These are phyloP conservation scores for Penicillium herquei DNA, from an alignment of 495 filamentous ascomycete species.

Conservation along the genomic window DNA sequence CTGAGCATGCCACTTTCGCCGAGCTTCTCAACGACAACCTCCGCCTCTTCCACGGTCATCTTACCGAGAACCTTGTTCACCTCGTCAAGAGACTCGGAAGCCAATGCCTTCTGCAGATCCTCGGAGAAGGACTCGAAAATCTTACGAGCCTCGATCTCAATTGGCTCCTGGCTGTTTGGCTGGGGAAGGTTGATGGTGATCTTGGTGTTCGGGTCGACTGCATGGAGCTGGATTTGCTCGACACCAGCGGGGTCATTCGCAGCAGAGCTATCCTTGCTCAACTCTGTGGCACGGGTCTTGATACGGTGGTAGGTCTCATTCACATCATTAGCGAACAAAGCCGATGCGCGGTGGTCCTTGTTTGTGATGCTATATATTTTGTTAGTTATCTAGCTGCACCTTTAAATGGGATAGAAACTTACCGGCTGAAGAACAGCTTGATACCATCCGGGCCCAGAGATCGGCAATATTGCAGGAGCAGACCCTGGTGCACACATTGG, in stretches of 20 bases:
- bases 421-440: slow-evolving; percentile 88
- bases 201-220: slow-evolving; percentile 87
- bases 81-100: slow-evolving; percentile 82
- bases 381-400: slow-evolving; percentile 8
- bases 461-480: slow-evolving; percentile 92
- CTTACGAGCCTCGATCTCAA: slow-evolving; percentile 61
- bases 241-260: slow-evolving; percentile 68
- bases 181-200: slow-evolving; percentile 83
- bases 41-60: slow-evolving; percentile 90
- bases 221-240: slow-evolving; percentile 98
- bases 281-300: slow-evolving; percentile 72
- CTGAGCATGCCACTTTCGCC: slow-evolving; percentile 89
- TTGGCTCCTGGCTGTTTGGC: slow-evolving; percentile 59
- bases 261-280: slow-evolving; percentile 62
- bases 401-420: slow-evolving; percentile 11
- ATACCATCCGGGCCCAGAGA: slow-evolving; percentile 86
- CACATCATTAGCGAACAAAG: slow-evolving; percentile 90
- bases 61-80: slow-evolving; percentile 95
- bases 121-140: slow-evolving; percentile 84
- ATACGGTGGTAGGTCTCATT: slow-evolving; percentile 81
- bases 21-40: slow-evolving; percentile 81
- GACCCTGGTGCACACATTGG: slow-evolving; percentile 90
- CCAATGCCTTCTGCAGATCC: slow-evolving; percentile 76
- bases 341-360: slow-evolving; percentile 84
- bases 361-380: slow-evolving; percentile 71